These are phyloP conservation scores for Phyllosticta citrichinensis DNA, from an alignment of 2,329 filamentous ascomycete genomes.

Conservation along the genomic window DNA sequence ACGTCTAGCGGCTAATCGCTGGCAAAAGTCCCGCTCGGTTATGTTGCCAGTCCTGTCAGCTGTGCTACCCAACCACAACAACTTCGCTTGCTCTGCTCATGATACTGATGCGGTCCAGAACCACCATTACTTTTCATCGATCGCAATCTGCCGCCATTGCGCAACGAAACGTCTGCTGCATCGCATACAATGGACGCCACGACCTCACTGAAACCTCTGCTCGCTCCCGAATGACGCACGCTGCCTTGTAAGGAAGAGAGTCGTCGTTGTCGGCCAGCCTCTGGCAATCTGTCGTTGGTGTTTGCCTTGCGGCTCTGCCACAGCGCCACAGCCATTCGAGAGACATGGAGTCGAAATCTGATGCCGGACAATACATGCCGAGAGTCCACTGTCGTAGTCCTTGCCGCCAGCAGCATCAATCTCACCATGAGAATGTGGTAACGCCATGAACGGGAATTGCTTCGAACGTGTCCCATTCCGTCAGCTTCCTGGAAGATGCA, in stretches of 20 bases:
- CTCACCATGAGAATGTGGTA: background rate
- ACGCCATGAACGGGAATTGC: background rate
- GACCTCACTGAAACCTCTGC: background rate
- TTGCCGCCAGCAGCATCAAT: background rate
- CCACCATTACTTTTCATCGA: background rate
- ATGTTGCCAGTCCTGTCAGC: background rate
- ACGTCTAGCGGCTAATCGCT: background rate
- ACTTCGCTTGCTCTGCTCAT: conserved; percentile 1
- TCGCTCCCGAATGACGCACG: background rate
- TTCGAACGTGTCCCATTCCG: too few species aligned
- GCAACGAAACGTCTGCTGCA: background rate
- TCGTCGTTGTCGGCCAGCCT: background rate
- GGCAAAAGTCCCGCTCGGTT: background rate
- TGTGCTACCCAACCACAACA: background rate
- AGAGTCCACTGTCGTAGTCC: background rate
- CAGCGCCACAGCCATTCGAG: background rate
- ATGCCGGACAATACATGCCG: background rate
- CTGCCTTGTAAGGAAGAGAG: background rate
- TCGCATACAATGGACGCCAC: background rate
- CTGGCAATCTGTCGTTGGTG: background rate
- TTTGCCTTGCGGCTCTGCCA: background rate
- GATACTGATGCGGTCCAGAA: background rate
- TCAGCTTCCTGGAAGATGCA: background rate
- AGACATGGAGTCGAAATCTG: background rate
- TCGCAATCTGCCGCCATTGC: background rate